A percentile compares a stretch with the other conserved stretches of the same genome.
Conservation (phyloP, 75 land plant species). For the Azolla pinnata region DNA sequence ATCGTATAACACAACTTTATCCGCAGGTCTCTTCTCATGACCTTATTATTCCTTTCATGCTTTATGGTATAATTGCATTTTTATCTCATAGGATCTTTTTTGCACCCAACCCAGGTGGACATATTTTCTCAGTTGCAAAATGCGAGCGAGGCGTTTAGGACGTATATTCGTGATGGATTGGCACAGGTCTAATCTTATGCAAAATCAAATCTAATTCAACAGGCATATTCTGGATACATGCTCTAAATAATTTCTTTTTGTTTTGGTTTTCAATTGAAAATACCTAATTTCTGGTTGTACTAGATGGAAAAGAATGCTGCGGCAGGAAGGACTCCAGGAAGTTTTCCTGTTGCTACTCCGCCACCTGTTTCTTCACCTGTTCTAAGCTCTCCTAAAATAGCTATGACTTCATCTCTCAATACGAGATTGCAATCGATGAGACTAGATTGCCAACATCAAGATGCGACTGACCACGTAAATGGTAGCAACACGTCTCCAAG, state of each 20-base stretch:
- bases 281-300: too few relatives aligned
- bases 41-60: background rate
- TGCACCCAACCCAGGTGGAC: constrained; percentile 92
- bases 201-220: too few relatives aligned
- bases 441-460: constrained; percentile 15
- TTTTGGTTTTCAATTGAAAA: too few relatives aligned
- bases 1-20: constrained; percentile 91
- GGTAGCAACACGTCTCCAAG: background rate
- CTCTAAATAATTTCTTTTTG: too few relatives aligned
- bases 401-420: constrained; percentile 54
- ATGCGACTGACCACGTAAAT: background rate
- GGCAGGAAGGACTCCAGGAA: constrained; percentile 83
- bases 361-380: constrained; percentile 57
- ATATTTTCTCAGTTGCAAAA: constrained; percentile 97
- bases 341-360: constrained; percentile 77
- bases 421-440: constrained; percentile 41
- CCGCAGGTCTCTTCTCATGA: constrained; percentile 49
- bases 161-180: constrained; percentile 90
- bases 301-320: constrained; percentile 98
- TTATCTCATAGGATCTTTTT: background rate
- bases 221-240: too few relatives aligned
- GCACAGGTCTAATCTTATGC: constrained; percentile 52
- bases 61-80: background rate
- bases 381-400: constrained; percentile 51
- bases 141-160: constrained; percentile 98